A percentile compares a stretch with the other conserved stretches of the same genome.
phyloP scores from a whole-genome alignment of 2,329 filamentous ascomycete species.

The Arthrobotrys musiformis region DNA sequence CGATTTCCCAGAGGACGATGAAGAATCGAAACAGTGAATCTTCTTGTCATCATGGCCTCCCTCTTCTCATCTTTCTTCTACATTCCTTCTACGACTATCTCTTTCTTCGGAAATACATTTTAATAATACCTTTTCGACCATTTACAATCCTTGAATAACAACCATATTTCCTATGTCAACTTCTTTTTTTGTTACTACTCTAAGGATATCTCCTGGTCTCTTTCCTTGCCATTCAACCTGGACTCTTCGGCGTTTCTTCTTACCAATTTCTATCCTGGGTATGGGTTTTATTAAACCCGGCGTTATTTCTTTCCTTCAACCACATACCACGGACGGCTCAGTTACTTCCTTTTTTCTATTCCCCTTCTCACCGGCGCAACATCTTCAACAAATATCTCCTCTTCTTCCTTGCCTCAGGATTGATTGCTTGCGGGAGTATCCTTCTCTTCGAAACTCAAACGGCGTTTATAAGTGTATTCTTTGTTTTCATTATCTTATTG shows the following conservation, averaged over 20 bases:
- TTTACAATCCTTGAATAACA: slow-evolving; percentile 45
- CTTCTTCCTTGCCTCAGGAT: slow-evolving; percentile 32
- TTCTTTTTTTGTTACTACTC: not conserved
- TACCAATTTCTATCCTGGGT: slow-evolving; percentile 29
- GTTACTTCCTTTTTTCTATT: slow-evolving; percentile 22
- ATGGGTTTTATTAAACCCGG: slow-evolving; percentile 52
- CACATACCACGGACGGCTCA: slow-evolving; percentile 55
- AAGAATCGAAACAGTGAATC: slow-evolving; percentile 50
- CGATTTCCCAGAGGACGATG: slow-evolving; percentile 61
- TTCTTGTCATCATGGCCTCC: not conserved
- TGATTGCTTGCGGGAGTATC: slow-evolving; percentile 21
- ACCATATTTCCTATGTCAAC: slow-evolving; percentile 51
- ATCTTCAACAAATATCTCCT: slow-evolving; percentile 45
- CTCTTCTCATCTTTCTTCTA: not conserved
- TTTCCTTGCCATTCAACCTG: slow-evolving; percentile 15
- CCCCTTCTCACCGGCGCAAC: slow-evolving; percentile 41
- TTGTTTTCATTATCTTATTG: slow-evolving; percentile 35
- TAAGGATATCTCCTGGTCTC: slow-evolving; percentile 34
- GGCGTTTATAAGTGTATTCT: slow-evolving; percentile 47
- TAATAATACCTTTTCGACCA: slow-evolving; percentile 45
- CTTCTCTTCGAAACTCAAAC: slow-evolving; percentile 18
- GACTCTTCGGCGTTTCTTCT: slow-evolving; percentile 34
- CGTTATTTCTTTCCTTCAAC: slow-evolving; percentile 47
- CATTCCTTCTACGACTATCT: slow-evolving; percentile 33
- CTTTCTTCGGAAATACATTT: slow-evolving; percentile 22